Conservation (phyloP, 768 basidiomycete species). For the Tremella mesenterica region DNA sequence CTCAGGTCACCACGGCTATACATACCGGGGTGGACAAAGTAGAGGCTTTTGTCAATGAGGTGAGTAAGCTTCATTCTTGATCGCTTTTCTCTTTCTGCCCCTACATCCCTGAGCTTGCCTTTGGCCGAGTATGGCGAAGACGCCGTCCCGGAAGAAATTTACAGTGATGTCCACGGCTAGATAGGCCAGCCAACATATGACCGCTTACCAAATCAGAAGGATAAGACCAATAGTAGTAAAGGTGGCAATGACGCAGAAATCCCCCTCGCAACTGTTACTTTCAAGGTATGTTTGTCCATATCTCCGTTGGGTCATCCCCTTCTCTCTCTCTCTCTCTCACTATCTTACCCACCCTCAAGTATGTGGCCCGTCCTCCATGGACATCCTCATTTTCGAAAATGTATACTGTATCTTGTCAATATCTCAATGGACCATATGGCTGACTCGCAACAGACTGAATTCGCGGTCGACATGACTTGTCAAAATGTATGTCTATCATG, state of each 20-base stretch:
- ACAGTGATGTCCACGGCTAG: too few species aligned
- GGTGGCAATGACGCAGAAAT: too few species aligned
- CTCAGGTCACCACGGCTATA: slow-evolving; percentile 28
- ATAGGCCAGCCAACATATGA: too few species aligned
- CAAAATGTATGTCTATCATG: slow-evolving; percentile 25
- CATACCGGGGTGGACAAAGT: slow-evolving; percentile 31
- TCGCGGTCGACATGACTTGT: slow-evolving; percentile 45
- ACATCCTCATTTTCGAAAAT: too few species aligned
- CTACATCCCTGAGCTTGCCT: too few species aligned
- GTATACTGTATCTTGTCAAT: background rate
- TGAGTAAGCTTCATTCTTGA: slow-evolving; percentile 23
- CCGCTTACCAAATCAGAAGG: too few species aligned
- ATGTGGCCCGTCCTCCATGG: too few species aligned
- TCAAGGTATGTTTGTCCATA: slow-evolving; percentile 22
- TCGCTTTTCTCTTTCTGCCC: too few species aligned
- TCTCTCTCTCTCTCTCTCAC: background rate
- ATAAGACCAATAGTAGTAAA: too few species aligned
- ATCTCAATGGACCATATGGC: background rate
- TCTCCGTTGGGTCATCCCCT: background rate
- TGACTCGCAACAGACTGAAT: slow-evolving; percentile 34
- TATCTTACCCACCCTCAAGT: background rate
- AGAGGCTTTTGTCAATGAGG: slow-evolving; percentile 14
- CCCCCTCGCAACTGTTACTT: slow-evolving; percentile 24
- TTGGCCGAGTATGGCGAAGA: too few species aligned
- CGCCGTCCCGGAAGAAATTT: too few species aligned